Base-by-base conservation (phyloP, 305 asterid genomes). In the Solanum aculeatissimum region DNA sequence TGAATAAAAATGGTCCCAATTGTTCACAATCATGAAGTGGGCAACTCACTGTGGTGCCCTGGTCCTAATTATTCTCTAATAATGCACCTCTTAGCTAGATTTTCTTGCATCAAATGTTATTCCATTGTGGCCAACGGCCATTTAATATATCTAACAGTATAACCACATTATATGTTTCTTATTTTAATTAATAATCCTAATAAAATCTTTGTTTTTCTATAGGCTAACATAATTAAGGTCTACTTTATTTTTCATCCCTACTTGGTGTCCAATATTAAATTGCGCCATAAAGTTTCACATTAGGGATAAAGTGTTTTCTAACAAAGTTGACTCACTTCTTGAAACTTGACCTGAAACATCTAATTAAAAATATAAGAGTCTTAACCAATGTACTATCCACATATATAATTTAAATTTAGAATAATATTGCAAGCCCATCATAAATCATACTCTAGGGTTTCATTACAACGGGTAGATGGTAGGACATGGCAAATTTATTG, bases 61-160 rank as follows among this genome's bases (percentile, higher is more conserved):
- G 9, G 60, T 25, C 62, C 43, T 75, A 72, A 75, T 75, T 75
- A 75, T 25, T 75, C 81, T 75, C 38, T 75, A 75, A 75, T 66
- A 66, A 66, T 32, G 45, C 23, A 32, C 10, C 2, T 66, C 7
- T 51, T 74, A 15, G 58, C 43, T 75, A 49, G 82, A 75, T 49
- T 49, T 75, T 27, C 42, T 49, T 27, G 82, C 82, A 27, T 25
- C 63, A 75, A 49, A 49, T 75, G 25, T 49, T 16, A 75, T 75
- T 74, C n/a, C 55, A 8, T 42, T 2, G n/a, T 42, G 80, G 35
- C 80, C 55, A 71, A 71, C n/a, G 54, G 32, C 79, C 54, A 70
- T 18, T 71, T 12, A n/a, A n/a, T n/a, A 71, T 40, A 21, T 11
- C 11, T 40, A 71, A 42, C 54, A 11, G 54, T 71, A n/a, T 12